Conservation (phyloP, 2,329 filamentous ascomycete species). For the Monilinia laxa region DNA sequence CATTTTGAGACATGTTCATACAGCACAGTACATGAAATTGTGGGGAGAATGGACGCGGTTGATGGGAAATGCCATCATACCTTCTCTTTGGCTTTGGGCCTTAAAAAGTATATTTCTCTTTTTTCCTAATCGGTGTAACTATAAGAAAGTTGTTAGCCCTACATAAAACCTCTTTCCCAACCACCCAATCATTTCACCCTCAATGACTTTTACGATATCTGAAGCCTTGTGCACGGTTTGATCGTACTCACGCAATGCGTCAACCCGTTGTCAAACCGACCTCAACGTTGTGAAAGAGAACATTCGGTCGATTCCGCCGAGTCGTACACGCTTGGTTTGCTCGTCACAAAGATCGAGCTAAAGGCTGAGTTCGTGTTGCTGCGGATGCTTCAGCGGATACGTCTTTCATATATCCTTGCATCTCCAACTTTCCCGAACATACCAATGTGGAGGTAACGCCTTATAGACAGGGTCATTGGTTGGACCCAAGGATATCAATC, state of each 20-base stretch:
- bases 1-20: not conserved
- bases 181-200: not conserved
- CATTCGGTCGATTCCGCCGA: constrained; percentile 29
- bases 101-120: not conserved
- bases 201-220: not conserved
- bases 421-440: constrained; percentile 5
- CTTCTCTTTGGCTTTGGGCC: constrained; percentile 3
- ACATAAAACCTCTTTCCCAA: not conserved
- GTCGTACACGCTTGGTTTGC: constrained; percentile 30
- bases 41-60: constrained; percentile 22
- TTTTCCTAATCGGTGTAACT: not conserved
- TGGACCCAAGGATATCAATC: constrained; percentile 18
- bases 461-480: constrained; percentile 15
- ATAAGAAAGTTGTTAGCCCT: not conserved
- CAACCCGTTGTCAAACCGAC: constrained; percentile 22
- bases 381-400: constrained; percentile 25
- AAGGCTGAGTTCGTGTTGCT: constrained; percentile 30
- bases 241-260: constrained; percentile 18
- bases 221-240: constrained; percentile 20
- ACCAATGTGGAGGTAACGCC: constrained; percentile 11
- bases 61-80: constrained; percentile 6
- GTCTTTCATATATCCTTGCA: constrained; percentile 13
- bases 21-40: not conserved
- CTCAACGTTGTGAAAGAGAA: constrained; percentile 20
- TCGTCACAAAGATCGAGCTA: constrained; percentile 28